Conservation (phyloP, 2,329 filamentous ascomycete genomes). For the Botrytis aclada region DNA sequence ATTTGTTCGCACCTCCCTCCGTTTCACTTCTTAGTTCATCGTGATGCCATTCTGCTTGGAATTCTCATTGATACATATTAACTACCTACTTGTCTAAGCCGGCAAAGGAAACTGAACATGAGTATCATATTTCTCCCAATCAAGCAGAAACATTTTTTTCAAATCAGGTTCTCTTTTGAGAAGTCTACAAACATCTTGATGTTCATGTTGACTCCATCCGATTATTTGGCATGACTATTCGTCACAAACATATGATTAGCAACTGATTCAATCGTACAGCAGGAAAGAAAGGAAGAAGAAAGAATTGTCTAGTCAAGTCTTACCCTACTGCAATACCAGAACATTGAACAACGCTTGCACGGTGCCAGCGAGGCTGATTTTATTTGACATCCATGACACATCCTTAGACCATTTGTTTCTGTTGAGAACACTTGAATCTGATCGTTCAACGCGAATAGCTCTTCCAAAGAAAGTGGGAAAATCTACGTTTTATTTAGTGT, state of each 20-base stretch:
- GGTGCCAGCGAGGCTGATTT: conserved; percentile 23
- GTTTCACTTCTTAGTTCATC: neutral
- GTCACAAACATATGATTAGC: conserved; percentile 17
- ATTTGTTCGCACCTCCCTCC: accelerated
- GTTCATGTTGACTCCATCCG: conserved; percentile 35
- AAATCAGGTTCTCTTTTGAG: conserved; percentile 34
- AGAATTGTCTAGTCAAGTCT: neutral
- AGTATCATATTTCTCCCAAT: conserved; percentile 33
- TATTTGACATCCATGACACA: conserved; percentile 28
- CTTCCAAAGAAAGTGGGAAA: conserved; percentile 25
- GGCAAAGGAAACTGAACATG: conserved; percentile 30
- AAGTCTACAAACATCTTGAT: conserved; percentile 35
- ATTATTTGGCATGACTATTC: conserved; percentile 30
- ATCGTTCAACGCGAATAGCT: conserved; percentile 27
- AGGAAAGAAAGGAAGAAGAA: neutral
- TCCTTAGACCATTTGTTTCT: conserved; percentile 27
- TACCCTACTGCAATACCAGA: conserved; percentile 35
- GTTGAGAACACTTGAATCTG: conserved; percentile 28
- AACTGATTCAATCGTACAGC: conserved; percentile 5
- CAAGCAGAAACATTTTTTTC: conserved; percentile 30
- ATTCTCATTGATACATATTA: too few relatives aligned
- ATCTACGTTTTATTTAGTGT: conserved; percentile 19
- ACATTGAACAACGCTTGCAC: conserved; percentile 30
- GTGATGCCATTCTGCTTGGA: accelerated
- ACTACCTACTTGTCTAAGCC: neutral